Evolutionary conservation across 768 basidiomycete genomes (phyloP).

Genomic region (Hysterangium stoloniferum): DNA sequence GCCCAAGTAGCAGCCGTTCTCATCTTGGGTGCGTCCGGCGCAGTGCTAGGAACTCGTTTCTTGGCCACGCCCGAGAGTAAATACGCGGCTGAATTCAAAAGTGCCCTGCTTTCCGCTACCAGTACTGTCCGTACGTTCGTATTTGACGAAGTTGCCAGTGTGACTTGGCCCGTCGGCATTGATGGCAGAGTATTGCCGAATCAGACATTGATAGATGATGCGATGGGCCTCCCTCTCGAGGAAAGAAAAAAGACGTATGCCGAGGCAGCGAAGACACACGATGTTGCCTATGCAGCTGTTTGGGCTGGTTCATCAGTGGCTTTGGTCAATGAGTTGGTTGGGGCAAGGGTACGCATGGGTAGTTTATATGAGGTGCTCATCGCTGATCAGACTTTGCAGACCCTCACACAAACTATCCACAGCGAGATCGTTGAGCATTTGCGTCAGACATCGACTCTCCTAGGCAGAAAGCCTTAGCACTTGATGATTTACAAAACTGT

Average conservation of each 20-base stretch:
- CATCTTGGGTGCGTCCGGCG: constrained; percentile 59
- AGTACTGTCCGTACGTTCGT: constrained; percentile 51
- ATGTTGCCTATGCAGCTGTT: constrained; percentile 45
- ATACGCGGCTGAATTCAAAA: constrained; percentile 47
- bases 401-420: not conserved
- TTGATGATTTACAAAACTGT: no score
- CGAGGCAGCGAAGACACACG: constrained; percentile 37
- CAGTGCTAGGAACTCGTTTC: constrained; percentile 69
- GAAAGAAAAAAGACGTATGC: constrained; percentile 36
- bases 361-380: not conserved
- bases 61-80: constrained; percentile 55
- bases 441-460: not conserved
- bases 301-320: constrained; percentile 68
- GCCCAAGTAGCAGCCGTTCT: constrained; percentile 58
- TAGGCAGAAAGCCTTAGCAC: not conserved
- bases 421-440: not conserved
- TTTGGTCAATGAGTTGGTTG: constrained; percentile 39
- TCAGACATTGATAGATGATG: constrained; percentile 50
- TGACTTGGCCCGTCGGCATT: constrained; percentile 53
- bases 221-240: constrained; percentile 38
- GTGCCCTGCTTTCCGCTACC: constrained; percentile 37
- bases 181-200: constrained; percentile 55
- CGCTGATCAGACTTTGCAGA: not conserved
- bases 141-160: constrained; percentile 49
- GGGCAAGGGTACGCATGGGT: constrained; percentile 28